A percentile compares a stretch with the other conserved stretches of the same genome.
phyloP scores from a whole-genome alignment of 306 rosid genomes.

The Malus domestica region ASM211411v1 NC_041797.1:5103001-5103500 shows the following conservation, averaged over 20 bases:
- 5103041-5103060: neutral
- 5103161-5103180: slow-evolving; percentile 97
- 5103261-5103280: slow-evolving; percentile 14
- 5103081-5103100: neutral
- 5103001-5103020: neutral
- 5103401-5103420: slow-evolving; percentile 99
- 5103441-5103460: neutral
- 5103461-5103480: neutral
- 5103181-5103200: slow-evolving; percentile 93
- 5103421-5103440: slow-evolving; percentile 30
- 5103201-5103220: slow-evolving; percentile 92
- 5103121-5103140: slow-evolving; percentile 57
- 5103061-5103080: neutral
- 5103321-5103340: slow-evolving; percentile 73
- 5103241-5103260: slow-evolving; percentile 46
- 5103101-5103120: slow-evolving; percentile 3
- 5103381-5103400: slow-evolving; percentile 94
- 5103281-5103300: neutral
- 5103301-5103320: neutral
- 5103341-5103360: slow-evolving; percentile 88
- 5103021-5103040: neutral
- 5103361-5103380: slow-evolving; percentile 88
- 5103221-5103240: slow-evolving; percentile 95
- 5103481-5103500: neutral
- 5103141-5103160: slow-evolving; percentile 69